A percentile compares a stretch with the other conserved stretches of the same genome.
phyloP scores from a whole-genome alignment of 768 basidiomycete genomes.

The Kwoniella mangroviensis region DNA sequence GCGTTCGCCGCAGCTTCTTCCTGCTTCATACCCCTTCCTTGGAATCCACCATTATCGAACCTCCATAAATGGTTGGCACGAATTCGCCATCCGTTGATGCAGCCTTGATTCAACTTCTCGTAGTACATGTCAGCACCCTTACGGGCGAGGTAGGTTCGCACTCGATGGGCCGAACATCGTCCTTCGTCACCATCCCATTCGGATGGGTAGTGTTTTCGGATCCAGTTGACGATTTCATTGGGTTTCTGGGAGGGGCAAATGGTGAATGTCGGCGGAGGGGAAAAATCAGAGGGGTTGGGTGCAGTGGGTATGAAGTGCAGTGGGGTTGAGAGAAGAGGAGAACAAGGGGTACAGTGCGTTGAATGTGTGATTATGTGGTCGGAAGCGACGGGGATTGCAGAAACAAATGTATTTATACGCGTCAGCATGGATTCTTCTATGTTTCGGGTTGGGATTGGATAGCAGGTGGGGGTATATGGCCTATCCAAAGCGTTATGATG shows the following conservation, averaged over 20 bases:
- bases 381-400: background rate
- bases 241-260: constrained; percentile 40
- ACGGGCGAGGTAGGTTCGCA: constrained; percentile 52
- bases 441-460: background rate
- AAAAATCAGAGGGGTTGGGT: background rate
- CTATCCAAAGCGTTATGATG: background rate
- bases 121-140: constrained; percentile 57
- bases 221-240: constrained; percentile 55
- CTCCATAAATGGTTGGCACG: constrained; percentile 53
- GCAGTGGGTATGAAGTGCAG: background rate
- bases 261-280: too few species aligned
- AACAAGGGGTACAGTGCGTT: background rate
- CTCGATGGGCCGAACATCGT: constrained; percentile 52
- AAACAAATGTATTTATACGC: background rate
- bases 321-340: background rate
- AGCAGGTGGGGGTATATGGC: too few species aligned
- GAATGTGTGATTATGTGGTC: background rate
- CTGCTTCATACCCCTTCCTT: constrained; percentile 54
- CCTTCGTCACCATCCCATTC: constrained; percentile 57
- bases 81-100: constrained; percentile 53
- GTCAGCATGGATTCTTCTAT: background rate
- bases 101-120: constrained; percentile 52
- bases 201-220: constrained; percentile 50
- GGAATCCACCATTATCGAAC: constrained; percentile 54
- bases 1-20: constrained; percentile 49